Base-by-base conservation (phyloP, 495 filamentous ascomycete genomes). In the Pseudomonodictys pantanalensis region DNA sequence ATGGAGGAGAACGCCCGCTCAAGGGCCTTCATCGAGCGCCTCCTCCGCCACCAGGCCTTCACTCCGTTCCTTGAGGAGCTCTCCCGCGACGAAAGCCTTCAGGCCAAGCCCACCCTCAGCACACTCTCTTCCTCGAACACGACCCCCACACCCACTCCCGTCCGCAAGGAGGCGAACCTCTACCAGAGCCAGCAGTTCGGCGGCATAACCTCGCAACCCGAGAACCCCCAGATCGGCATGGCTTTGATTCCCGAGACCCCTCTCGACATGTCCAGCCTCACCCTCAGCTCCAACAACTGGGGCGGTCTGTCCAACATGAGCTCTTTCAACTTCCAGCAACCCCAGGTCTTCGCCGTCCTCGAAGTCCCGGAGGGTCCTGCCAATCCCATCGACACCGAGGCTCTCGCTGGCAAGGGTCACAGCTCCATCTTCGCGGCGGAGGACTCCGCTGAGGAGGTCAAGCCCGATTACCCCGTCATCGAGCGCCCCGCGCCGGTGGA, bases 21-120 rank as follows among this genome's bases (percentile, higher is more conserved):
- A 39, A 83, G 82, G 18, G 84, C 87, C 53, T 80, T 96, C 51
- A 90, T 87, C 47, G 86, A 86, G 66, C 89, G 87, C 76, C 84
- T 97, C 28, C 78, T 97, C 35, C 84, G 83, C n/a, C 91, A 91
- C 28, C 83, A 89, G n/a, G 82, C 89, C 2, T 96, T 97, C 75
- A 86, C 84, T 10, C 79, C 54, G 11, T 93, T 93, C 73, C 76
- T 98, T 47, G 83, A 90, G 52, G 83, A 89, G 23, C 77, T 93
- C 55, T 12, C 61, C 71, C 23, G 43, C 69, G 29, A 66, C 67
- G 69, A 64, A 45, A 42, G 46, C 23, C 42, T 66, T 22, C 35
- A 62, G 8, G 12, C 65, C 20, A 70, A 68, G 58, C 66, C 70
- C n/a, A 26, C 29, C 17, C 44, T 52, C 52, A 11, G 39, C 17